These are phyloP conservation scores for Plasmodium coatneyi DNA, from an alignment of 169 alveolate genomes.

Conservation along the genomic window DNA sequence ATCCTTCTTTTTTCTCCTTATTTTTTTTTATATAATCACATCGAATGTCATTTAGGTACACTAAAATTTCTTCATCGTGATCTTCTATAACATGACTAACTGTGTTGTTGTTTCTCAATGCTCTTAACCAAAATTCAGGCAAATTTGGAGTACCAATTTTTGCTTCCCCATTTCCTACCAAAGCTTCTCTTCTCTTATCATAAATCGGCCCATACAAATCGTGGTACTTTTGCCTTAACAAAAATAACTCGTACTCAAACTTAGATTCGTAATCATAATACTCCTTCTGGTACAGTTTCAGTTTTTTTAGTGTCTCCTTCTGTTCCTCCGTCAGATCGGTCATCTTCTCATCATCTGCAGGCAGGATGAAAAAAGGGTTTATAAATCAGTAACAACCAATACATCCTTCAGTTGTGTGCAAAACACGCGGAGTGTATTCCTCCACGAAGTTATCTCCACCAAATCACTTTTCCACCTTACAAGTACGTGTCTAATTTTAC, in stretches of 20 bases:
- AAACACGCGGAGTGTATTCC: not conserved
- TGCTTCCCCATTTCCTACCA: constrained; percentile 67
- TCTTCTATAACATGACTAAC: constrained; percentile 83
- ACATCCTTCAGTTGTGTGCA: not conserved
- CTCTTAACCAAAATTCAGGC: constrained; percentile 87
- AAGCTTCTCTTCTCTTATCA: constrained; percentile 77
- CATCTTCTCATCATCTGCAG: constrained; percentile 65
- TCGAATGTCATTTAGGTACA: constrained; percentile 82
- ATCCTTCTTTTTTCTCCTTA: constrained; percentile 85
- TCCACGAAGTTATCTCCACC: not conserved
- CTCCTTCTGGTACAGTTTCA: constrained; percentile 80
- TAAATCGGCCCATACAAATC: constrained; percentile 82
- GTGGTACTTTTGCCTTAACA: constrained; percentile 84
- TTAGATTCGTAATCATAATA: constrained; percentile 83
- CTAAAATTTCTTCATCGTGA: constrained; percentile 85
- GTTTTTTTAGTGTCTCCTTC: constrained; percentile 77
- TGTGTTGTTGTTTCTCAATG: constrained; percentile 84
- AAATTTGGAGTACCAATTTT: constrained; percentile 72
- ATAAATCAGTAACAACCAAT: not conserved
- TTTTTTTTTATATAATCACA: constrained; percentile 84
- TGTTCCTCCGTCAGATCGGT: constrained; percentile 83
- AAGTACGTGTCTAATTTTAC: not conserved
- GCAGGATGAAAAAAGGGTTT: not conserved
- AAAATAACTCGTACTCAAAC: constrained; percentile 83
- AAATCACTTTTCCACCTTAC: not conserved